Conservation (phyloP, 148 eudicot genomes). For the Vaccinium darrowii region DNA sequence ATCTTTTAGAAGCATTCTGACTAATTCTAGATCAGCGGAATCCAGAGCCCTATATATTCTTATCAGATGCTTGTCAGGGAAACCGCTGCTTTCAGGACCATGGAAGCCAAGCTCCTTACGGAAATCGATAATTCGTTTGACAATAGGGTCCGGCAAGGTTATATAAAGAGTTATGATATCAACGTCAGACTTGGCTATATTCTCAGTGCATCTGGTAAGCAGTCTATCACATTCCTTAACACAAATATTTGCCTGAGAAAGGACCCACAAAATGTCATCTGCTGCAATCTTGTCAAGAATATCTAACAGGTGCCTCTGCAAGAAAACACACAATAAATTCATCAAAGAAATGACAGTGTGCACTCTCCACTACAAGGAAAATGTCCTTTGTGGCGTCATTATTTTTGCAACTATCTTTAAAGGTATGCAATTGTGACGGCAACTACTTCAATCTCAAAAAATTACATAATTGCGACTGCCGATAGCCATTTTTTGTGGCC, state of each 20-base stretch:
- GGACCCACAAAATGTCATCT: conserved; percentile 70
- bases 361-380: too few species aligned
- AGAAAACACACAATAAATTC: background rate
- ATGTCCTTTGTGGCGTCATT: too few species aligned
- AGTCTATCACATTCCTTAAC: conserved; percentile 57
- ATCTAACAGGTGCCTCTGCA: conserved; percentile 70
- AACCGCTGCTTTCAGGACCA: conserved; percentile 39
- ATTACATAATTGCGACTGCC: too few species aligned
- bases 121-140: conserved; percentile 53
- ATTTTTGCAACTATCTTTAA: too few species aligned
- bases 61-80: conserved; percentile 79
- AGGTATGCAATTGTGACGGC: too few species aligned
- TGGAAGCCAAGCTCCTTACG: conserved; percentile 53
- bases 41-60: conserved; percentile 88
- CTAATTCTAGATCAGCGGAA: conserved; percentile 86
- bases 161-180: conserved; percentile 70
- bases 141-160: conserved; percentile 54
- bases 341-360: background rate
- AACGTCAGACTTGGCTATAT: conserved; percentile 54
- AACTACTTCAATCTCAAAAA: too few species aligned
- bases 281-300: conserved; percentile 65
- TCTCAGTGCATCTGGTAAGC: conserved; percentile 51
- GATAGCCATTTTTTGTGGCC: too few species aligned
- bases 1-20: conserved; percentile 74
- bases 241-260: conserved; percentile 63